Conservation (phyloP, 371 early-diverging fungal species). For the Catenaria anguillulae region DNA sequence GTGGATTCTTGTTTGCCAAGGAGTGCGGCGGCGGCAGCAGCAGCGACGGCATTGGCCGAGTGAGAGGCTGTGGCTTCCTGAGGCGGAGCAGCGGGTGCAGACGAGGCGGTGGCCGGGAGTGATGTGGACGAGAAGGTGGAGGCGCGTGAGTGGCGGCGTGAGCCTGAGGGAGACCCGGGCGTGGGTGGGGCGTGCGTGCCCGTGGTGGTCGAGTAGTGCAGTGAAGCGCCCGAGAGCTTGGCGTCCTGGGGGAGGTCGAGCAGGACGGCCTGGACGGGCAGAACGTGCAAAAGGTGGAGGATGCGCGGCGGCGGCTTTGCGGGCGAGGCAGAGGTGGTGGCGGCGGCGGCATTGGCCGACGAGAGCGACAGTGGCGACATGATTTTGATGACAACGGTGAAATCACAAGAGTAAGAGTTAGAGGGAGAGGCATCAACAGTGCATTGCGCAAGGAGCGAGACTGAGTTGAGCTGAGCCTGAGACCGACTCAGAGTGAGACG, state of each 20-base stretch:
- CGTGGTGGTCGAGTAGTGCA: background rate
- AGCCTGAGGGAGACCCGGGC: background rate
- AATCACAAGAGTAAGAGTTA: too few species aligned
- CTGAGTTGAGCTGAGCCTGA: too few species aligned
- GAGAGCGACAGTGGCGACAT: too few species aligned
- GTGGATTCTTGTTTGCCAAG: background rate
- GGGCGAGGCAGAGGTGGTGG: too few species aligned
- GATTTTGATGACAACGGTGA: too few species aligned
- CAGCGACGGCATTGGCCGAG: background rate
- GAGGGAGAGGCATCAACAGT: too few species aligned
- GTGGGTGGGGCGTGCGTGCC: background rate
- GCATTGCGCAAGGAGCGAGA: too few species aligned
- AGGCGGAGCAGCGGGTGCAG: too few species aligned
- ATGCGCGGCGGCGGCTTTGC: background rate
- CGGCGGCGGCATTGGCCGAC: too few species aligned
- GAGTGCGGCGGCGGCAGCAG: background rate
- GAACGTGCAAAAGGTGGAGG: background rate
- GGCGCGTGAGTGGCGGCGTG: background rate
- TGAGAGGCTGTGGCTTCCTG: background rate
- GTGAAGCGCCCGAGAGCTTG: background rate
- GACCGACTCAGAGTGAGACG: too few species aligned
- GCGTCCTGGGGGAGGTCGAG: background rate
- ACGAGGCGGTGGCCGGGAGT: too few species aligned
- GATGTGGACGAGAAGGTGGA: background rate
- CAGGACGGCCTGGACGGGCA: background rate